phyloP scores from a whole-genome alignment of 2,329 filamentous ascomycete species.

The Fusarium redolens region DNA sequence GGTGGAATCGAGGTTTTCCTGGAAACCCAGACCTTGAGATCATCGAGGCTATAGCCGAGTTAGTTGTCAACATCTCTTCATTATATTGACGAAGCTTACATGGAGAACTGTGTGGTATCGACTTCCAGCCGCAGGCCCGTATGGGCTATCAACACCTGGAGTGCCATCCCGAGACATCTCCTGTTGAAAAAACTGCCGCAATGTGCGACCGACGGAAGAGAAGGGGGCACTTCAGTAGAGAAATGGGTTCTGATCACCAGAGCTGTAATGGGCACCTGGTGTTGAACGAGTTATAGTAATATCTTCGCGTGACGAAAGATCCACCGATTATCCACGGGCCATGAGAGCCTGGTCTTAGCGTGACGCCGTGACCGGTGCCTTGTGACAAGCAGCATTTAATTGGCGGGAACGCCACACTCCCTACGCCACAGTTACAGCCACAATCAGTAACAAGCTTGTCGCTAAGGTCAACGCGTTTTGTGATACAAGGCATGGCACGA shows the following conservation, averaged over 20 bases:
- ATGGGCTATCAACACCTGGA: slow-evolving; percentile 92
- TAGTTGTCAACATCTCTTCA: slow-evolving; percentile 8
- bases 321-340: slow-evolving; percentile 25
- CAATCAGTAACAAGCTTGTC: neutral
- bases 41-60: slow-evolving; percentile 73
- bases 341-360: slow-evolving; percentile 45
- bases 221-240: slow-evolving; percentile 19
- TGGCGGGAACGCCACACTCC: slow-evolving; percentile 31
- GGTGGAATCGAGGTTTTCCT: slow-evolving; percentile 78
- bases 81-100: slow-evolving; percentile 58
- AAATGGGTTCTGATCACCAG: slow-evolving; percentile 24
- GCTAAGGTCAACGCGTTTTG: slow-evolving; percentile 17
- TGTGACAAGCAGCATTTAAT: slow-evolving; percentile 45
- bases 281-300: slow-evolving; percentile 25
- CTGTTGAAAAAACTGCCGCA: slow-evolving; percentile 47
- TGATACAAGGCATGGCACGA: neutral
- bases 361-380: slow-evolving; percentile 50
- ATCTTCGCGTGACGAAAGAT: slow-evolving; percentile 45
- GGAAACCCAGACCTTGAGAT: slow-evolving; percentile 84
- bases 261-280: slow-evolving; percentile 16
- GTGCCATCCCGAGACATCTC: slow-evolving; percentile 79
- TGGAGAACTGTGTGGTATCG: slow-evolving; percentile 79
- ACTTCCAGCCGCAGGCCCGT: slow-evolving; percentile 87
- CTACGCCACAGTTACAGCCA: slow-evolving; percentile 35
- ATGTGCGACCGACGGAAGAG: slow-evolving; percentile 38